These are phyloP conservation scores for Entelexis paramagnoliae DNA, from an alignment of 1,139 yeast genomes.

Conservation along the genomic window DNA sequence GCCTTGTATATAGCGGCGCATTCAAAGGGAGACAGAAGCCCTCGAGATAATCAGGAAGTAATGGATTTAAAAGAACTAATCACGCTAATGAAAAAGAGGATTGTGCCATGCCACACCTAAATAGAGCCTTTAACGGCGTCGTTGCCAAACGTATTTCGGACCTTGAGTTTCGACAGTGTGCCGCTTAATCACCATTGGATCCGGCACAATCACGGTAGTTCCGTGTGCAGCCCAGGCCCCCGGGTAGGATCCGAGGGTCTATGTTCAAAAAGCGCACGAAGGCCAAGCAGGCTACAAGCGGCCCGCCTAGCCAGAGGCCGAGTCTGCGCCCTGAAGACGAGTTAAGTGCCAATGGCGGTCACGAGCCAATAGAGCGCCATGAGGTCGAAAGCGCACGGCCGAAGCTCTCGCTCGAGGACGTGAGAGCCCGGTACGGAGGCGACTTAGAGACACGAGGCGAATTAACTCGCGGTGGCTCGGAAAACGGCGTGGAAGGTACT, in stretches of 20 bases:
- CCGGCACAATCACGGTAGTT: neutral
- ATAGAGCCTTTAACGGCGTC: too few species aligned
- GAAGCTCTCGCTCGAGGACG: neutral
- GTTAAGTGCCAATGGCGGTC: neutral
- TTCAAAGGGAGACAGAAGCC: too few species aligned
- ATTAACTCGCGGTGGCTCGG: too few species aligned
- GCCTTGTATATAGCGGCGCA: too few species aligned
- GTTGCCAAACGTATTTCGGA: too few species aligned
- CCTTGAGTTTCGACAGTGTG: neutral
- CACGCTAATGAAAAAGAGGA: too few species aligned
- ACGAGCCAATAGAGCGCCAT: neutral
- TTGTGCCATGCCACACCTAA: too few species aligned
- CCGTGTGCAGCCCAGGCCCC: neutral
- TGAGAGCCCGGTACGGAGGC: neutral
- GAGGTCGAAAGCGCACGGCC: neutral
- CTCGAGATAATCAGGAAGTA: too few species aligned
- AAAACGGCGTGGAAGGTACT: too few species aligned
- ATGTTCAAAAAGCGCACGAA: constrained; percentile 20
- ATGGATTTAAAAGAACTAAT: too few species aligned
- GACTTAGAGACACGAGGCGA: neutral
- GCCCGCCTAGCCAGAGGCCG: neutral
- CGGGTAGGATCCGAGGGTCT: neutral
- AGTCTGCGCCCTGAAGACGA: neutral
- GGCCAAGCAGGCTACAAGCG: constrained; percentile 2
- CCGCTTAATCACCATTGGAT: neutral